A percentile compares a stretch with the other conserved stretches of the same genome.
phyloP scores from a whole-genome alignment of 177 flowering plant genomes.

The Vitis hybrid region DNA sequence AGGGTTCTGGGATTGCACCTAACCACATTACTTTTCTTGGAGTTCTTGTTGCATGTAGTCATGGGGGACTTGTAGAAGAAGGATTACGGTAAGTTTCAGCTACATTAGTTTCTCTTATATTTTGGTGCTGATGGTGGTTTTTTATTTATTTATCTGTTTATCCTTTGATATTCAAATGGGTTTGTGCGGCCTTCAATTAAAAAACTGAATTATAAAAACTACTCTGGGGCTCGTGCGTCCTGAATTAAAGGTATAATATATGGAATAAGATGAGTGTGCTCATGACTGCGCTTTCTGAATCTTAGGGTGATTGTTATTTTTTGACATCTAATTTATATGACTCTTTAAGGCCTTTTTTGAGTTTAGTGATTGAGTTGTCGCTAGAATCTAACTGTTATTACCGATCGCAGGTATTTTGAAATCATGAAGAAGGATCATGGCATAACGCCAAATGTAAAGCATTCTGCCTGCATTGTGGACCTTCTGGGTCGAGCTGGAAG shows the following conservation, averaged over 20 bases:
- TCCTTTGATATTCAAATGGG: not conserved
- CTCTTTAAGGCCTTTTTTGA: not conserved
- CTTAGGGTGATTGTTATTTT: too few relatives aligned
- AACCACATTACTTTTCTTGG: slow-evolving; percentile 54
- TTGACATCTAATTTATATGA: not conserved
- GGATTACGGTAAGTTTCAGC: slow-evolving; percentile 39
- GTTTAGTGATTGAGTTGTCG: not conserved
- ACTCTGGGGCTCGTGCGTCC: accelerated
- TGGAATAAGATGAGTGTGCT: too few relatives aligned
- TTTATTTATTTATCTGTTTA: not conserved
- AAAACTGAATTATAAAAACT: too few relatives aligned
- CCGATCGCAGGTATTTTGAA: slow-evolving; percentile 36
- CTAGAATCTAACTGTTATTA: not conserved
- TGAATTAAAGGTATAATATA: too few relatives aligned
- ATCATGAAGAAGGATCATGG: slow-evolving; percentile 43
- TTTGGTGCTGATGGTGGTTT: not conserved
- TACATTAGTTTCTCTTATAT: not conserved
- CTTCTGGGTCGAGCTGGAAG: slow-evolving; percentile 66
- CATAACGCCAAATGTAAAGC: slow-evolving; percentile 45
- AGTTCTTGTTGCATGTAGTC: slow-evolving; percentile 66
- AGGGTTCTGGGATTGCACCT: slow-evolving; percentile 33
- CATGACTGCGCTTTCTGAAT: too few relatives aligned
- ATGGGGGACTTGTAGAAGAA: slow-evolving; percentile 62
- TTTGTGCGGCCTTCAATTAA: not conserved
- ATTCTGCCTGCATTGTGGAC: slow-evolving; percentile 55